A percentile compares a stretch with the other conserved stretches of the same genome.
These are phyloP conservation scores for Tillandsia fasciculata DNA, from an alignment of 176 grass and related monocot genomes.

Conservation along the genomic window DNA sequence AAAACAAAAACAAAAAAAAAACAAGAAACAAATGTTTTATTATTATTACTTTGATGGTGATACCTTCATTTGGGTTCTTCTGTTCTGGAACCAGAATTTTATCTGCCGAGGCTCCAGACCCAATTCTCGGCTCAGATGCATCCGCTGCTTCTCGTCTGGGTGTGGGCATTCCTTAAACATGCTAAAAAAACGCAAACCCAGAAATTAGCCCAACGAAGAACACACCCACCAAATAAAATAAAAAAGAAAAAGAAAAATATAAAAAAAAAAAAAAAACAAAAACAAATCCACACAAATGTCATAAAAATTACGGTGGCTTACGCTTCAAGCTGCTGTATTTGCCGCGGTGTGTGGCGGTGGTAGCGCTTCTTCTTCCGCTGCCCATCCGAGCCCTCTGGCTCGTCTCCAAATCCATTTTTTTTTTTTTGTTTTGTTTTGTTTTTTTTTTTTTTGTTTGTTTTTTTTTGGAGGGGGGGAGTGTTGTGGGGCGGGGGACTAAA, in stretches of 20 bases:
- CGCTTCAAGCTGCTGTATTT: constrained; percentile 91
- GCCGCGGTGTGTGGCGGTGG: constrained; percentile 77
- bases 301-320: constrained; percentile 20
- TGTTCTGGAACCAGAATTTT: constrained; percentile 99
- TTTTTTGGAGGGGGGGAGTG: too few relatives aligned
- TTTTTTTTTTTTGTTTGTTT: too few relatives aligned
- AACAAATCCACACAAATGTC: neutral
- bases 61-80: constrained; percentile 78
- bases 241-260: neutral
- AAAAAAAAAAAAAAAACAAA: neutral
- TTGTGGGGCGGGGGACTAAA: too few relatives aligned
- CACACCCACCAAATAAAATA: neutral
- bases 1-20: neutral
- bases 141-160: constrained; percentile 61
- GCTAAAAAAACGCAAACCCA: constrained; percentile 11
- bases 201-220: neutral
- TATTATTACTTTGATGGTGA: neutral
- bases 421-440: too few relatives aligned
- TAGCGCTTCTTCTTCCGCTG: constrained; percentile 71
- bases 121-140: constrained; percentile 47
- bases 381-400: neutral
- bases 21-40: neutral
- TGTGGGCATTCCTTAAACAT: constrained; percentile 71
- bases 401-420: neutral
- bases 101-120: constrained; percentile 54